Base-by-base conservation (phyloP, 495 filamentous ascomycete species). In the Symbiotaphrina buchneri region DNA sequence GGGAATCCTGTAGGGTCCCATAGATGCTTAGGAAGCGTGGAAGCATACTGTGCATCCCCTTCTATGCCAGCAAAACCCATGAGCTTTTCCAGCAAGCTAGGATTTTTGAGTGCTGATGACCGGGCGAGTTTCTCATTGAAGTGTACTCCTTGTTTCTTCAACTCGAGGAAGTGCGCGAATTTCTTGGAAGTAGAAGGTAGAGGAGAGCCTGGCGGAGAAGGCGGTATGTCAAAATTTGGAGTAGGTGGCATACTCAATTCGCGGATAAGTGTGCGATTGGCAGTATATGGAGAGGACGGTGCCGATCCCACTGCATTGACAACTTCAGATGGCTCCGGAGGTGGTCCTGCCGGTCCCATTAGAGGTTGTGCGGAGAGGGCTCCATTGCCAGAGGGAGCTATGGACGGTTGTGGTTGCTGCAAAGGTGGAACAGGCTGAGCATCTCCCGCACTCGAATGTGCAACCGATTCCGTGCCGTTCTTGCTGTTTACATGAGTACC, bases 121-220 rank as follows among this genome's bases (percentile, higher is more conserved):
- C 55, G 56, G 14, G 73, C 67, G 0, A 94, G 57, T 31, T 79
- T 75, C 36, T 71, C 59, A 47, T 97, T 94, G 59, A 97, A 94
- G 53, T 97, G 90, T 19, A 81, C 56, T 2, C 78, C 79, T 40
- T 79, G 68, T 31, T 68, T 71, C 51, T 94, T 97, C 27, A 94
- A 58, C 16, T 65, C 58, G 1, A 93, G 66, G 48, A 97, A 94
- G 42, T 73, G 74, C 31, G 67, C 58, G 40, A 93, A 77, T 40
- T 91, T 93, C 30, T 61, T 59, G 32, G 68, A 78, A 1, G 69
- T 59, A 2, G 49, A 47, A 2, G 63, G 53, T 5, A 68, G 51
- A 2, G 83, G 79, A 10, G 77, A 74, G 11, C 72, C 72, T 0
- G 80, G 75, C 1, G 87, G 87, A 1, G 85, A 91, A 2, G 64